Conservation (phyloP, 768 basidiomycete species). For the Mycena sanguinolenta region DNA sequence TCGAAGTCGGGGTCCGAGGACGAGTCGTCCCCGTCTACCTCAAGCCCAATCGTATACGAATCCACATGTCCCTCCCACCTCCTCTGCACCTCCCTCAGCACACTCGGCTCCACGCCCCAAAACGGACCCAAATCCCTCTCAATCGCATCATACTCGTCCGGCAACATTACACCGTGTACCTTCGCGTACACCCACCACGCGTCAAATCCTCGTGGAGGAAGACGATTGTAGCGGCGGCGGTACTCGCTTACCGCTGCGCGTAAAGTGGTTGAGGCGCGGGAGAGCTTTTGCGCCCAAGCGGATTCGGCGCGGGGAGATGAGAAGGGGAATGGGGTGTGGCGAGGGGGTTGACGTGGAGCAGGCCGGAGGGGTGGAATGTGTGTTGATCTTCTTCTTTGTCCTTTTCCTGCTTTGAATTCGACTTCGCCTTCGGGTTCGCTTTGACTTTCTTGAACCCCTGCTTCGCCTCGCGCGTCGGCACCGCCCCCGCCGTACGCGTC, state of each 20-base stretch:
- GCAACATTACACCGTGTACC: slow-evolving; percentile 75
- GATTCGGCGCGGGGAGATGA: slow-evolving; percentile 81
- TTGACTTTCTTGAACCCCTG: no score
- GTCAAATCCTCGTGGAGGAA: slow-evolving; percentile 89
- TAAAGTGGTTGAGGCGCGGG: slow-evolving; percentile 48
- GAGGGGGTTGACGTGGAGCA: slow-evolving; percentile 55
- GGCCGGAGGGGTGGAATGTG: slow-evolving; percentile 52
- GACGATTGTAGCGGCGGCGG: slow-evolving; percentile 75
- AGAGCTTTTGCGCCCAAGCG: slow-evolving; percentile 71
- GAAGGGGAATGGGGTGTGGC: slow-evolving; percentile 82
- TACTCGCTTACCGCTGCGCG: slow-evolving; percentile 84
- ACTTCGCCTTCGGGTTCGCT: no score
- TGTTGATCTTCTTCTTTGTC: slow-evolving; percentile 46
- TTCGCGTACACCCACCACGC: slow-evolving; percentile 76
- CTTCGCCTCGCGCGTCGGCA: no score
- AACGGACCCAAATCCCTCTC: slow-evolving; percentile 83
- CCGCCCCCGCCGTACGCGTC: background rate
- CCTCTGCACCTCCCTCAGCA: slow-evolving; percentile 50
- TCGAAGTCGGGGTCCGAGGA: no score
- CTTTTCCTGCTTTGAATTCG: no score
- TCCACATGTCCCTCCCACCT: slow-evolving; percentile 55
- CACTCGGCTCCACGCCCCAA: slow-evolving; percentile 69
- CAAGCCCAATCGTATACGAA: slow-evolving; percentile 52
- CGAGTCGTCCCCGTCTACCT: slow-evolving; percentile 12
- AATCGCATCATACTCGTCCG: slow-evolving; percentile 89